Evolutionary conservation across 2,329 filamentous ascomycete species (phyloP), one percentile per base, ranked within the genome.

Genomic region (Aspergillus thermomutatus): DNA sequence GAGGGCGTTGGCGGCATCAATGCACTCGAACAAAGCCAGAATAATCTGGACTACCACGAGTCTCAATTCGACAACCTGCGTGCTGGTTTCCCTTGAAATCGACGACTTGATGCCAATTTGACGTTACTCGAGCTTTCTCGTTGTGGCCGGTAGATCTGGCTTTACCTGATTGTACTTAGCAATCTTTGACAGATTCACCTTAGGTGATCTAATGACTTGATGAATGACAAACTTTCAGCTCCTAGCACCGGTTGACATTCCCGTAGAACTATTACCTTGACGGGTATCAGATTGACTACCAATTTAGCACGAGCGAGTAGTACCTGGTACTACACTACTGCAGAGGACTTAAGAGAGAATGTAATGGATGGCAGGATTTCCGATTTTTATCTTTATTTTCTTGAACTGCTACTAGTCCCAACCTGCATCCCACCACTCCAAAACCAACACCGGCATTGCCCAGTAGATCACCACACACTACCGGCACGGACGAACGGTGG

Each of bases 61-160:
- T 76, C 73, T 56, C 68, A 70, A 62, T 77, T 75, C 59, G 71
- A 75, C 57, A 77, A 77, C 54, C 43, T 77, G 55, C 66, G 65
- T 54, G 60, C 60, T 25, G 69, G 68, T 3, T 71, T 74, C 50
- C 66, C 58, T 11, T 60, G 58, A 40, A 14, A 23, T 31, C 23
- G n/a, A 55, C 31, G 27, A 45, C 41, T 5, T 11, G 31, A 37
- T 17, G 37, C 53, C 37, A 31, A 31, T 25, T 45, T 43, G 48
- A 49, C 50, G 50, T n/a, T 48, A 26, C 23, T 10, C 23, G 46
- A 17, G 46, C 11, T 14, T 26, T 37, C 31, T 17, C 14, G 14
- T 11, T 37, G 14, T 2, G 31, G 3, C 14, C 31, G 2, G 19
- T 19, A 23, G 19, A 23, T 23, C 19, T 37, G 25, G 25, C 25